Conservation (phyloP, 139 green algal genomes). For the Picochlorum costavermella region DNA sequence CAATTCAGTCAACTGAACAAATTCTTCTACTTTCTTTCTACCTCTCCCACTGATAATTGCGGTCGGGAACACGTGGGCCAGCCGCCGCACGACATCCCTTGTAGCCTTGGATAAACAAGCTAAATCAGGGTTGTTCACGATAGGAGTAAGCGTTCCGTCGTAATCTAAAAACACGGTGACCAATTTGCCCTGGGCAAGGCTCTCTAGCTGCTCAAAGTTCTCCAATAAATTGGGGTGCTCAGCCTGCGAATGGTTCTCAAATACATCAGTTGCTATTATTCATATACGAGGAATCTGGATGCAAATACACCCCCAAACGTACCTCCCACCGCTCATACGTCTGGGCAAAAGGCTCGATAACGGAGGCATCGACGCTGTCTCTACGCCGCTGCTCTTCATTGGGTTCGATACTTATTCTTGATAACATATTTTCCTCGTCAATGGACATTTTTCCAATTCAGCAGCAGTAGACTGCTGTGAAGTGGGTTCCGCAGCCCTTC, state of each 20-base stretch:
- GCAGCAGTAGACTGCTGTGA: no score
- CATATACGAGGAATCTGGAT: no score
- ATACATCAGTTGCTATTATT: no score
- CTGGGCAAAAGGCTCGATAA: no score
- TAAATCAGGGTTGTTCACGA: slow-evolving; percentile 88
- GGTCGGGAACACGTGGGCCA: slow-evolving; percentile 81
- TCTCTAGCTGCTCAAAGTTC: slow-evolving; percentile 45
- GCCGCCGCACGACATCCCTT: slow-evolving; percentile 54
- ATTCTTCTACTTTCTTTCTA: slow-evolving; percentile 81
- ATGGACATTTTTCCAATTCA: no score
- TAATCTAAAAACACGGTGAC: slow-evolving; percentile 95
- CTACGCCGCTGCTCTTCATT: no score
- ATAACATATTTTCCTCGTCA: no score
- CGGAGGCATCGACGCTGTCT: no score
- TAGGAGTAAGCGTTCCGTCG: slow-evolving; percentile 95
- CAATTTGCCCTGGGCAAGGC: slow-evolving; percentile 51
- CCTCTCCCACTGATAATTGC: slow-evolving; percentile 90
- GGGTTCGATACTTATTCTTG: no score
- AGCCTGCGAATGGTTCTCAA: slow-evolving; percentile 28
- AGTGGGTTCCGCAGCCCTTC: no score
- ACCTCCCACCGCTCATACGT: no score
- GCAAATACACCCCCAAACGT: no score
- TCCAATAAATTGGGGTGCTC: slow-evolving; percentile 54
- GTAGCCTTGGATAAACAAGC: slow-evolving; percentile 81
- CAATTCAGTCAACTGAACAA: slow-evolving; percentile 87